These are phyloP conservation scores for Calonectria fujianensis DNA, from an alignment of 2,329 filamentous ascomycete genomes.

Conservation along the genomic window DNA sequence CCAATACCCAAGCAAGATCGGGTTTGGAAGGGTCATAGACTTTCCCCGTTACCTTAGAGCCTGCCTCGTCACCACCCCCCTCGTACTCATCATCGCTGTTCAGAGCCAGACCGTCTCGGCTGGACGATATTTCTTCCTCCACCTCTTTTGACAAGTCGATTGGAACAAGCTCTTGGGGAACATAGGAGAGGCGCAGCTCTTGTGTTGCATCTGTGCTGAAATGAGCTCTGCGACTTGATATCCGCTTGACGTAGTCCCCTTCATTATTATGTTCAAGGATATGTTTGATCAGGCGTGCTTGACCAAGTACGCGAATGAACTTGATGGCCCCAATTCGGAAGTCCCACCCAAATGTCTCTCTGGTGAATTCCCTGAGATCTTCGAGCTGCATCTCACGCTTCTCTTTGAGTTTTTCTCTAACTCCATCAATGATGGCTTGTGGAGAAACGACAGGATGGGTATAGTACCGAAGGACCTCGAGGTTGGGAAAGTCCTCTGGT, in stretches of 20 bases:
- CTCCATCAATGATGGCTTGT: constrained; percentile 65
- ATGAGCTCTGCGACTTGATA: constrained; percentile 82
- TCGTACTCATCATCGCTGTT: constrained; percentile 80
- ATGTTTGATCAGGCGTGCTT: constrained; percentile 81
- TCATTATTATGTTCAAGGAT: constrained; percentile 58
- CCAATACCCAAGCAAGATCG: constrained; percentile 62
- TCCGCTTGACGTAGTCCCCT: constrained; percentile 75
- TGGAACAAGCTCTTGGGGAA: constrained; percentile 84
- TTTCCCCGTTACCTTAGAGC: constrained; percentile 36
- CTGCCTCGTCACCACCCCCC: constrained; percentile 59
- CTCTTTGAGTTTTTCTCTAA: constrained; percentile 53
- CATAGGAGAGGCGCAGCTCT: constrained; percentile 87
- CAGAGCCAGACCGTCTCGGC: constrained; percentile 74
- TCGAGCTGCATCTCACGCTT: constrained; percentile 56
- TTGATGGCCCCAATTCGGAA: constrained; percentile 87
- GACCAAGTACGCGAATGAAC: constrained; percentile 86
- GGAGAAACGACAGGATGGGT: constrained; percentile 89
- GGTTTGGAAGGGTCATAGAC: constrained; percentile 42
- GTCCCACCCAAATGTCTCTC: constrained; percentile 90
- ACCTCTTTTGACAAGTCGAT: constrained; percentile 85
- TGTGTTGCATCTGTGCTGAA: constrained; percentile 83
- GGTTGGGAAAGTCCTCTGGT: constrained; percentile 87
- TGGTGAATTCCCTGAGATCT: constrained; percentile 83
- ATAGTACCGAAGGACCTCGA: constrained; percentile 89
- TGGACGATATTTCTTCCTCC: constrained; percentile 73